Conservation (phyloP, 1,284 basidiomycete species). For the Apiotrichum mycotoxinovorans region DNA sequence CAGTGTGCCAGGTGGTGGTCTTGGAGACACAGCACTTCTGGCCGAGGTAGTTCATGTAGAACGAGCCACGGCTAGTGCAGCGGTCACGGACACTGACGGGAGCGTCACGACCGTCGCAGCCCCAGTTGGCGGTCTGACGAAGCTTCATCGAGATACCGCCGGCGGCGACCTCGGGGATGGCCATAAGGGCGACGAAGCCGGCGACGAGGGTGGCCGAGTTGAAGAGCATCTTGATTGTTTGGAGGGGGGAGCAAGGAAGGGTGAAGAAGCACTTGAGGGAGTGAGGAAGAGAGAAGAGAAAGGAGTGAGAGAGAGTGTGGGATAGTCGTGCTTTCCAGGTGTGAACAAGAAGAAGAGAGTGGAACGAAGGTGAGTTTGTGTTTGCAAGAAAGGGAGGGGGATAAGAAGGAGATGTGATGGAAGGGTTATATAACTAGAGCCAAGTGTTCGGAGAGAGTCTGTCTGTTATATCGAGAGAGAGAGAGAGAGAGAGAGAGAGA, state of each 20-base stretch:
- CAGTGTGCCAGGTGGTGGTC: neutral
- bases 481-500: neutral
- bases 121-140: constrained; percentile 19
- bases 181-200: constrained; percentile 16
- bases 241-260: no score
- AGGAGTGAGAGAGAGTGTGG: no score
- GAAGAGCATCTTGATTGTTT: constrained; percentile 5
- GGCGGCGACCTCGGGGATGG: constrained; percentile 18
- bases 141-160: constrained; percentile 12
- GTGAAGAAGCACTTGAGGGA: neutral
- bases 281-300: neutral
- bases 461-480: neutral
- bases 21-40: neutral
- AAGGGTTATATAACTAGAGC: no score
- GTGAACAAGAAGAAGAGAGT: no score
- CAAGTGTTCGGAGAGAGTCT: no score
- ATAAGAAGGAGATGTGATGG: no score
- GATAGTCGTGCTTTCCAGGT: no score
- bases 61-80: neutral
- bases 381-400: no score
- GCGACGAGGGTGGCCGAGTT: constrained; percentile 4
- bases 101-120: constrained; percentile 1
- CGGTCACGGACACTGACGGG: constrained; percentile 4
- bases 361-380: no score
- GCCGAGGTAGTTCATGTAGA: neutral